phyloP scores from a whole-genome alignment of 495 filamentous ascomycete species.

The Xylaria scruposa region DNA sequence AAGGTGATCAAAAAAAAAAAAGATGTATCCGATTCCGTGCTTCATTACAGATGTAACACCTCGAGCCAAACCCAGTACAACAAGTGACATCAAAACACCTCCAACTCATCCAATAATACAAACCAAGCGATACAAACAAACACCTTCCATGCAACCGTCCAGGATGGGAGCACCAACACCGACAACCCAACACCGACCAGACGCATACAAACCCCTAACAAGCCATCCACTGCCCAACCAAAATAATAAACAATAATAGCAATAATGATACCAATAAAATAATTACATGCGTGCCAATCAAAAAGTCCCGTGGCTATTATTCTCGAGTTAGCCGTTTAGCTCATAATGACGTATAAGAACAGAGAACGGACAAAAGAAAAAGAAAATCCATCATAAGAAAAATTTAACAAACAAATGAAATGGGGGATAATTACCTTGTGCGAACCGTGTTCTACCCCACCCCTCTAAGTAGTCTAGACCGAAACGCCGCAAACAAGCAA shows the following conservation, averaged over 20 bases:
- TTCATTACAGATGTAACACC: neutral
- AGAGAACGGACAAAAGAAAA: neutral
- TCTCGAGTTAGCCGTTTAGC: neutral
- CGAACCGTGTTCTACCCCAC: neutral
- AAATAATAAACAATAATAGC: neutral
- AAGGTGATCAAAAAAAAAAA: neutral
- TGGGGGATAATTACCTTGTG: neutral
- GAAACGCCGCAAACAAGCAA: conserved; percentile 15
- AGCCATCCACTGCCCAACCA: neutral
- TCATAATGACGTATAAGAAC: neutral
- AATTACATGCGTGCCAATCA: conserved; percentile 1
- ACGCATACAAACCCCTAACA: neutral
- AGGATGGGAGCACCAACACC: neutral
- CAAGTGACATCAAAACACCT: neutral
- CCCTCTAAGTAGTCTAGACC: conserved; percentile 8
- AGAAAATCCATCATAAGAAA: neutral
- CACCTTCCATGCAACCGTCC: neutral
- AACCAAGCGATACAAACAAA: conserved; percentile 7
- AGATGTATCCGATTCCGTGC: neutral
- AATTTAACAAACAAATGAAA: neutral
- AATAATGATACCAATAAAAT: neutral
- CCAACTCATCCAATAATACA: neutral
- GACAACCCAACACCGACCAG: neutral
- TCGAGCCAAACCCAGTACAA: neutral
- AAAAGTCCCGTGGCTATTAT: neutral